Base-by-base conservation (phyloP, 306 rosid species). In the Urtica urens region DNA sequence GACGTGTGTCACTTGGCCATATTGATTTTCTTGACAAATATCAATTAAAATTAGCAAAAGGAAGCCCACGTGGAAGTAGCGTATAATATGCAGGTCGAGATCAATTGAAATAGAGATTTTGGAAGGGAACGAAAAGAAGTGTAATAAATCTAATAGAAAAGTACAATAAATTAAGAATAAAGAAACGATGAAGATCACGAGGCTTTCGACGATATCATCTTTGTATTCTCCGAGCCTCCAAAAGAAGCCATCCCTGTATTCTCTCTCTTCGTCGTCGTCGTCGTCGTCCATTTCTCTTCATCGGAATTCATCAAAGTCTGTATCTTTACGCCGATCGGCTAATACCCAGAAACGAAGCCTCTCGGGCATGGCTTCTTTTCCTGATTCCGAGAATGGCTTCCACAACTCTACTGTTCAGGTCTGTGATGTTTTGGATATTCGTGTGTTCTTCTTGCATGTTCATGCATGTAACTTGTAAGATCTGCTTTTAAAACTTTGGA, bases 351-450 rank as follows among this genome's bases (percentile, higher is more conserved):
- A 14, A 37, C 61, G 62, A 29, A 55, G 14, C 26, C 51, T 76
- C 42, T 59, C 35, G 26, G 45, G 64, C 5, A 51, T 74, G 23
- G 70, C 67, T 46, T 42, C 34, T 60, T 56, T n/a, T n/a, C n/a
- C 82, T 23, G 14, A 20, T 15, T 67, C 72, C 15, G 43, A 57
- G 15, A n/a, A 64, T 53, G 78, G 53, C 10, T 59, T 35, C 10
- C 60, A 62, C 1, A 49, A 27, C 19, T 65, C 82, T 45, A 51
- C 78, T 16, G 49, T 66, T 65, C 73, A 80, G 86, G 90, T 83
- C 55, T 31, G 8, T 19, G 10, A 13, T 1, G 11, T 22, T 40
- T 26, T 12, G n/a, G n/a, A n/a, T n/a, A n/a, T n/a, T n/a, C n/a
- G n/a, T n/a, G 4, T 28, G 33, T 28, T 28, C 33, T 35, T 12